Base-by-base conservation (phyloP, 2,329 filamentous ascomycete species). In the Pseudogymnoascus sp. region DNA sequence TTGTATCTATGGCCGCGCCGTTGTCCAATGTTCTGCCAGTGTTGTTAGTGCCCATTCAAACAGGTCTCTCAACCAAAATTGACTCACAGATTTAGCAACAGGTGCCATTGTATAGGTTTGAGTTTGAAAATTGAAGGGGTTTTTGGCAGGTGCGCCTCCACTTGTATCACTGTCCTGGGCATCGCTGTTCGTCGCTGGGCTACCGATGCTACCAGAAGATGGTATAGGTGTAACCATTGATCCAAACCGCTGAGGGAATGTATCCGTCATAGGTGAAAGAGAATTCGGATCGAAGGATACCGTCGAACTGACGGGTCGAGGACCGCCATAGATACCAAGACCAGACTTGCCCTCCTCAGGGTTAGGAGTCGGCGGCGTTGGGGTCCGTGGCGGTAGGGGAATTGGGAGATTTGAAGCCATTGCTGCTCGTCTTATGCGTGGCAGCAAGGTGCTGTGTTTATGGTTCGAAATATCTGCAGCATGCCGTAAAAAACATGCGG, bases 1-100 rank as follows among this genome's bases (percentile, higher is more conserved):
- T 97, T 96, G 81, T 99, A 99, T 73, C 94, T 91, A 78, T 99
- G 94, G 64, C 94, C 94, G 64, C 93, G 88, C 66, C 94, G 86
- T 74, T 96, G 90, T 65, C 92, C 92, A 65, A 97, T 85, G 68
- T 91, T 93, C 87, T 95, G 73, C 60, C 22, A 25, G 3, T 63
- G 39, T 64, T 41, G 37, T 60, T 38, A 60, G 65, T 64, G 65
- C 67, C 67, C 25, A 22, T 37, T 11, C 35, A 54, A 34, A 32
- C 28, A n/a, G 9, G 28, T 18, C n/a, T 37, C 30, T 39, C 28
- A 60, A 61, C 60, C 59, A 41, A 38, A 62, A n/a, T 39, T 47
- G 22, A 77, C 81, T 43, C 77, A 91, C 88, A 66, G 90, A 88
- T 78, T 91, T 93, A 62, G 76, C 69, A 62, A 91, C 82, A 2